Conservation (phyloP, 495 filamentous ascomycete species). For the Penicillium turbatum region DNA sequence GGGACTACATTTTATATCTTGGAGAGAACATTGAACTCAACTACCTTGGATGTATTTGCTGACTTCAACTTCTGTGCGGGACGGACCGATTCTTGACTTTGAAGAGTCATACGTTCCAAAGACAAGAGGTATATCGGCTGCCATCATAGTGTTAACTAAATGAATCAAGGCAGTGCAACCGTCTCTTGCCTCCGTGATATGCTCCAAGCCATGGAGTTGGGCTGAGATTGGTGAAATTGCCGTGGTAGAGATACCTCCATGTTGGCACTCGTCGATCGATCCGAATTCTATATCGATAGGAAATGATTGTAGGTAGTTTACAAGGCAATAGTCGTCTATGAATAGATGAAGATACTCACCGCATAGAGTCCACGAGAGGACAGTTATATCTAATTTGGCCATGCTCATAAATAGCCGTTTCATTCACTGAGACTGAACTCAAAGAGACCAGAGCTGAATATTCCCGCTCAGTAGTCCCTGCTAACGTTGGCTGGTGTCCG, state of each 20-base stretch:
- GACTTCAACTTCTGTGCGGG: neutral
- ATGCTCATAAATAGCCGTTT: neutral
- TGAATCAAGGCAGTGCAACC: neutral
- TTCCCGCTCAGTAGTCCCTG: slow-evolving; percentile 10
- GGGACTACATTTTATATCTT: neutral
- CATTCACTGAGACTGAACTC: slow-evolving; percentile 6
- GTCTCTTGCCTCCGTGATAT: slow-evolving; percentile 39
- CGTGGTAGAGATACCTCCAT: slow-evolving; percentile 49
- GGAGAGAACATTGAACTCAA: neutral
- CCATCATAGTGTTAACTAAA: neutral
- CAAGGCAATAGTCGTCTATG: too few species aligned
- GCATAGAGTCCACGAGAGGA: neutral
- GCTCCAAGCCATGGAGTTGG: slow-evolving; percentile 44
- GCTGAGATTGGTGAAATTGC: slow-evolving; percentile 44
- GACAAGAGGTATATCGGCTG: slow-evolving; percentile 37
- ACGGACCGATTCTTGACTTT: neutral
- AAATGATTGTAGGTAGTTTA: too few species aligned
- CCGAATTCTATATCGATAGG: slow-evolving; percentile 4
- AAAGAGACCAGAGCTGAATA: neutral
- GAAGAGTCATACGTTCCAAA: slow-evolving; percentile 36
- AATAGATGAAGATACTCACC: neutral
- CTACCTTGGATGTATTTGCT: slow-evolving; percentile 24
- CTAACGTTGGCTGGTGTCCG: neutral
- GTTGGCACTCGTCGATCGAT: slow-evolving; percentile 28
- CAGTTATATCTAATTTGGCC: neutral